Evolutionary conservation across 345 rosid genomes (phyloP).

Genomic region (Heritiera littoralis): DNA sequence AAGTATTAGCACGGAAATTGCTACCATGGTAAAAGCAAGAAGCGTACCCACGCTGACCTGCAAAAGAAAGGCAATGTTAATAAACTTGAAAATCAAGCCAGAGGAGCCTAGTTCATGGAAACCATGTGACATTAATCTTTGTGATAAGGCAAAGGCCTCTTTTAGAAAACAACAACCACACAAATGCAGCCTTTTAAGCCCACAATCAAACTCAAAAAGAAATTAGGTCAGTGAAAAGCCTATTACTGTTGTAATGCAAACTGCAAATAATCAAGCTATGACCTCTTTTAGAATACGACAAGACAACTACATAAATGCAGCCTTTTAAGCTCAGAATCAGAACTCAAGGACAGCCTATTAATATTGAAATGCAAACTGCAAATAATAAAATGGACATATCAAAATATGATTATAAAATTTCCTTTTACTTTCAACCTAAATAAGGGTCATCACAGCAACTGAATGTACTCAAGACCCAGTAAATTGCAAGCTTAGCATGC

Average conservation of each 20-base stretch:
- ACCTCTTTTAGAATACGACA: background rate
- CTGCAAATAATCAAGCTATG: background rate
- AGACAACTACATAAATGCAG: background rate
- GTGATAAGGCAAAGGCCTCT: background rate
- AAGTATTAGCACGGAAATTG: conserved; percentile 85
- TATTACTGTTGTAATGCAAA: background rate
- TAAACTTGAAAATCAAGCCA: background rate
- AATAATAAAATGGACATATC: background rate
- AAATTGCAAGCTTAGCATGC: background rate
- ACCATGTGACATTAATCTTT: background rate
- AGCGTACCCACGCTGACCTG: conserved; percentile 99
- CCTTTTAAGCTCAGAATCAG: background rate
- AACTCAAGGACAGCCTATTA: background rate
- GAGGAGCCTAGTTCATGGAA: background rate
- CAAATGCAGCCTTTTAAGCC: background rate
- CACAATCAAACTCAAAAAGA: background rate
- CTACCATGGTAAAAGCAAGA: conserved; percentile 97
- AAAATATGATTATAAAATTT: background rate
- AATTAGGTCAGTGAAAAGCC: background rate
- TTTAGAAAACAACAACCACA: background rate
- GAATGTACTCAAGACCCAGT: background rate
- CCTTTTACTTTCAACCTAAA: background rate
- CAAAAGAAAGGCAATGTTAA: conserved; percentile 22
- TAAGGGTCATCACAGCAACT: background rate
- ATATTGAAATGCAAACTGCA: background rate